Conservation (phyloP, 371 early-diverging fungal genomes). For the Batkoa obscura region DNA sequence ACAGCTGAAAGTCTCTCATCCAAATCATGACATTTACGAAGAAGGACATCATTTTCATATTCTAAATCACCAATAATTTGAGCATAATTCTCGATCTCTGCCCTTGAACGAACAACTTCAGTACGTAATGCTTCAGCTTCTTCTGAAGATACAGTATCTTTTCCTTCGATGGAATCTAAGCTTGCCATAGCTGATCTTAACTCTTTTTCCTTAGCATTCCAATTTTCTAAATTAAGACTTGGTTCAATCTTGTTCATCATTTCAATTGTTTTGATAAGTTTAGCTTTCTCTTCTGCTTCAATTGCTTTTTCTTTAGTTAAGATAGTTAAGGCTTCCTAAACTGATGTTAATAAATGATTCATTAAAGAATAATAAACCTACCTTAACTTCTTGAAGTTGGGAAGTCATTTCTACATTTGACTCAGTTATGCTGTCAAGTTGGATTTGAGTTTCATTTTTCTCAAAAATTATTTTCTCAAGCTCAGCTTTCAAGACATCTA, state of each 20-base stretch:
- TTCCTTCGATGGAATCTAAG: slow-evolving; percentile 27
- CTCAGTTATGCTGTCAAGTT: slow-evolving; percentile 67
- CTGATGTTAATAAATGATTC: background rate
- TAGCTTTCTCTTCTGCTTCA: slow-evolving; percentile 49
- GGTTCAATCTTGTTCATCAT: slow-evolving; percentile 76
- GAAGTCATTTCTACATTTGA: slow-evolving; percentile 47
- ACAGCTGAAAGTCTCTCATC: slow-evolving; percentile 49
- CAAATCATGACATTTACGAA: slow-evolving; percentile 44
- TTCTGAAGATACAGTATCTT: slow-evolving; percentile 33
- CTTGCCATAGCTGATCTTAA: slow-evolving; percentile 44
- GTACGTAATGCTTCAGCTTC: slow-evolving; percentile 54
- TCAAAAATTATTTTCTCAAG: slow-evolving; percentile 71
- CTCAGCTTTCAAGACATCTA: slow-evolving; percentile 54
- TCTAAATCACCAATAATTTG: slow-evolving; percentile 40
- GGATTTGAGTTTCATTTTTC: slow-evolving; percentile 64
- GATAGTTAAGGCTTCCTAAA: slow-evolving; percentile 14
- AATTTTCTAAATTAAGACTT: slow-evolving; percentile 19
- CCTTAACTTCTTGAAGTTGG: slow-evolving; percentile 54
- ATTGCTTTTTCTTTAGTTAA: slow-evolving; percentile 24
- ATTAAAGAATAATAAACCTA: slow-evolving; percentile 9
- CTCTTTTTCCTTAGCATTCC: slow-evolving; percentile 55
- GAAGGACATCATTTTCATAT: slow-evolving; percentile 35
- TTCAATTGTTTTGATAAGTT: slow-evolving; percentile 62
- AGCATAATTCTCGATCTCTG: slow-evolving; percentile 41
- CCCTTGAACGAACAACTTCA: slow-evolving; percentile 54